phyloP scores from a whole-genome alignment of 495 filamentous ascomycete genomes.

The Penicillium crystallinum region DNA sequence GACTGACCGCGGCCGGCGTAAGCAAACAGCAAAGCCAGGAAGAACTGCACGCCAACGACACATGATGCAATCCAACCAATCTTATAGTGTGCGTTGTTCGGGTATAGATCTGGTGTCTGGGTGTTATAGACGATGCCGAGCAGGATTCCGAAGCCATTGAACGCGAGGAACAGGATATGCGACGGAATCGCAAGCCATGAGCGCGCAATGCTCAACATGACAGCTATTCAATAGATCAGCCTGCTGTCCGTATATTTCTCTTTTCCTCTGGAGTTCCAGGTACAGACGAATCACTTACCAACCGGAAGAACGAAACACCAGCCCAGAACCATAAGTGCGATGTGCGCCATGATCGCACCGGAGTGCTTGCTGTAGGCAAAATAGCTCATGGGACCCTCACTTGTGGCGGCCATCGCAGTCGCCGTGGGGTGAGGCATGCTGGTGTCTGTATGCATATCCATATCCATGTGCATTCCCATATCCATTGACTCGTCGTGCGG shows the following conservation, averaged over 20 bases:
- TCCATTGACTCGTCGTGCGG: constrained; percentile 33
- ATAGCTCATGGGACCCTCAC: constrained; percentile 56
- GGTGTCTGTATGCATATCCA: constrained; percentile 22
- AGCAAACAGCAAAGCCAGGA: constrained; percentile 59
- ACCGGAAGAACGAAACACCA: constrained; percentile 84
- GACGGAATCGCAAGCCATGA: constrained; percentile 68
- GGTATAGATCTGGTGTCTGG: constrained; percentile 82
- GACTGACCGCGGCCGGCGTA: constrained; percentile 39
- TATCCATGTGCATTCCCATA: constrained; percentile 39
- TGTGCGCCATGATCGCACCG: constrained; percentile 69
- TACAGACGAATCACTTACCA: constrained; percentile 48
- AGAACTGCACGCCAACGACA: constrained; percentile 61
- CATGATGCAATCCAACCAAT: constrained; percentile 82
- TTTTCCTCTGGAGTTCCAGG: not conserved
- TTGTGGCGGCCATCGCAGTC: not conserved
- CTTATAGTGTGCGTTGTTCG: constrained; percentile 82
- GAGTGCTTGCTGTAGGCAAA: constrained; percentile 65
- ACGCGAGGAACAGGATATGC: constrained; percentile 70
- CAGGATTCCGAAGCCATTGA: constrained; percentile 67
- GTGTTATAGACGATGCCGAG: constrained; percentile 73
- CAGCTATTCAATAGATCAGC: constrained; percentile 43
- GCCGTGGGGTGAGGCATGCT: constrained; percentile 29
- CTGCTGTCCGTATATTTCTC: not conserved
- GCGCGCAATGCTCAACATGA: constrained; percentile 78
- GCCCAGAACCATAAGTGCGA: constrained; percentile 67